Percentiles rank a stretch among this genome's conserved stretches.
Conservation (phyloP, 2,329 filamentous ascomycete species). For the Pseudocercospora macadamiae region DNA sequence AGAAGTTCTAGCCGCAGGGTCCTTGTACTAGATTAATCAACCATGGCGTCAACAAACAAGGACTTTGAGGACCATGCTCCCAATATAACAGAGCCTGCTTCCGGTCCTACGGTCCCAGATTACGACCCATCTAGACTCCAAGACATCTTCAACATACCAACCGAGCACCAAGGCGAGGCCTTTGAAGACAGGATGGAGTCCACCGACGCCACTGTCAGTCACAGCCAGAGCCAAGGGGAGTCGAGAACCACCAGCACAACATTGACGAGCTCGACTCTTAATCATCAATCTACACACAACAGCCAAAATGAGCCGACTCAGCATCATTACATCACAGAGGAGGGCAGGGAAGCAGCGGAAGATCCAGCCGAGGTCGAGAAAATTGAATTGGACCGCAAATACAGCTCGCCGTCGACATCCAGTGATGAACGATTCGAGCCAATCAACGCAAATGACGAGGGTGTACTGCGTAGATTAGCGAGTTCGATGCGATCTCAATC, state of each 20-base stretch:
- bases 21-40: neutral
- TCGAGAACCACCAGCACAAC: conserved; percentile 14
- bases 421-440: conserved; percentile 18
- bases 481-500: conserved; percentile 27
- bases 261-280: conserved; percentile 3
- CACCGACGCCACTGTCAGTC: conserved; percentile 17
- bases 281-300: neutral
- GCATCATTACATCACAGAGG: conserved; percentile 30
- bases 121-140: conserved; percentile 21
- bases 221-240: conserved; percentile 16
- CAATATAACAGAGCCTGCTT: conserved; percentile 11
- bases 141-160: conserved; percentile 13
- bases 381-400: conserved; percentile 19
- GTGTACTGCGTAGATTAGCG: conserved; percentile 28
- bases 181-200: conserved; percentile 19
- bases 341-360: conserved; percentile 34
- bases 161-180: conserved; percentile 21
- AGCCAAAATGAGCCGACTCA: neutral
- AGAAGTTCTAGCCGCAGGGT: conserved; percentile 5
- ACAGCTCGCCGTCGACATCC: conserved; percentile 7
- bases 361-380: conserved; percentile 19
- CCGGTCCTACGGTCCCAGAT: conserved; percentile 15
- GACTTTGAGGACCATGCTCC: neutral
- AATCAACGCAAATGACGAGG: conserved; percentile 23
- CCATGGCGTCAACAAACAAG: conserved; percentile 17